Conservation (phyloP, 352 stramenopile genomes). For the Phytophthora podocarpi region DNA sequence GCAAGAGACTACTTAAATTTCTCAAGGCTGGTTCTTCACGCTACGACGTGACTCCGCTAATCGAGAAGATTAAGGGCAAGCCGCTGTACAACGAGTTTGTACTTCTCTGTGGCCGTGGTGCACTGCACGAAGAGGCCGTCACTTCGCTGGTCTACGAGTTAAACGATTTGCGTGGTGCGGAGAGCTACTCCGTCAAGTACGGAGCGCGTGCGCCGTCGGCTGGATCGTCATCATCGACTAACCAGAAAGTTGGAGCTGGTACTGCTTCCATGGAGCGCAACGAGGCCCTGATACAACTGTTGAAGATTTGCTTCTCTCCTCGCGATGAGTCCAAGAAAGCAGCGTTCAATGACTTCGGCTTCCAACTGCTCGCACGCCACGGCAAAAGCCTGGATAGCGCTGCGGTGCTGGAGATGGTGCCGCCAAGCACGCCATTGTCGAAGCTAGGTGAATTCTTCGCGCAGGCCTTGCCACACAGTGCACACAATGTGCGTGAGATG, state of each 20-base stretch:
- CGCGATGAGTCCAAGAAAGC: slow-evolving; percentile 81
- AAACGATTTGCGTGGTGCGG: slow-evolving; percentile 80
- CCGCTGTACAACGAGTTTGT: slow-evolving; percentile 86
- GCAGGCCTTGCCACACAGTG: slow-evolving; percentile 76
- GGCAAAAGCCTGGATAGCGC: slow-evolving; percentile 81
- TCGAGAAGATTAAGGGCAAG: slow-evolving; percentile 80
- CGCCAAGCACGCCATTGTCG: slow-evolving; percentile 66
- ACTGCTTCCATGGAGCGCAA: slow-evolving; percentile 54
- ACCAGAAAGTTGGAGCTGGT: slow-evolving; percentile 43
- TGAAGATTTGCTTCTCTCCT: slow-evolving; percentile 84
- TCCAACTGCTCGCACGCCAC: slow-evolving; percentile 76
- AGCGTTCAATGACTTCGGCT: slow-evolving; percentile 80
- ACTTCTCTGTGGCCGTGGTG: slow-evolving; percentile 81
- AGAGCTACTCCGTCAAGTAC: slow-evolving; percentile 88
- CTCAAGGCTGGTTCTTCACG: slow-evolving; percentile 76
- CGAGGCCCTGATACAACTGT: slow-evolving; percentile 70
- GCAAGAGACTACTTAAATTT: slow-evolving; percentile 83
- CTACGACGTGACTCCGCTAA: slow-evolving; percentile 74
- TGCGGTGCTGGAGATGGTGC: slow-evolving; percentile 70
- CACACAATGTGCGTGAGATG: slow-evolving; percentile 83
- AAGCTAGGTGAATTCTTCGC: slow-evolving; percentile 89
- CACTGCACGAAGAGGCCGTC: slow-evolving; percentile 81
- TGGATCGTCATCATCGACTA: slow-evolving; percentile 24
- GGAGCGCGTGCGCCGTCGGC: slow-evolving; percentile 38
- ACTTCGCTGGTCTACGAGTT: slow-evolving; percentile 77